A percentile compares a stretch with the other conserved stretches of the same genome.
phyloP scores from a whole-genome alignment of 495 filamentous ascomycete species.

The Neurospora sp. region DNA sequence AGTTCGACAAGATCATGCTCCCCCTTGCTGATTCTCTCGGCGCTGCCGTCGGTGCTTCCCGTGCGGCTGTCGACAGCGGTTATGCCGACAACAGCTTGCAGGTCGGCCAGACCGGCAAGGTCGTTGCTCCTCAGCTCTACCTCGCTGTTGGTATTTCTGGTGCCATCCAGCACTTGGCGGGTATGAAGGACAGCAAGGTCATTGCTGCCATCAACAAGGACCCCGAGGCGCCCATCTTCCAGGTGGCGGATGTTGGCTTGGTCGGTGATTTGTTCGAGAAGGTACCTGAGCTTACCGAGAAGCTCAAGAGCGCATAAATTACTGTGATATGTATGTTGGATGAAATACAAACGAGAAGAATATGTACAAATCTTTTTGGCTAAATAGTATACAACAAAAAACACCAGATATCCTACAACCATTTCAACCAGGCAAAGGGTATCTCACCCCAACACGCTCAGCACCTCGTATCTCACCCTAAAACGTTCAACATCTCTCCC shows the following conservation, averaged over 20 bases:
- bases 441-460: background rate
- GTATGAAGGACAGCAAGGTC: slow-evolving; percentile 99
- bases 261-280: slow-evolving; percentile 93
- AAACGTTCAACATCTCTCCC: slow-evolving; percentile 67
- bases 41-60: slow-evolving; percentile 86
- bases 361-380: background rate
- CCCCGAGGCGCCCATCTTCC: slow-evolving; percentile 92
- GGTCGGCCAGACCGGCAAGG: slow-evolving; percentile 97
- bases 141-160: slow-evolving; percentile 92
- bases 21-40: slow-evolving; percentile 86
- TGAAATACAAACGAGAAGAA: background rate
- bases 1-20: slow-evolving; percentile 85
- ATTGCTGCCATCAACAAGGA: slow-evolving; percentile 99
- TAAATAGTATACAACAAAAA: background rate
- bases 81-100: slow-evolving; percentile 99
- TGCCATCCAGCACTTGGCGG: slow-evolving; percentile 95
- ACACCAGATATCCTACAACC: background rate
- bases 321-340: background rate
- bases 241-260: slow-evolving; percentile 90
- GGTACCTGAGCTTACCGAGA: slow-evolving; percentile 93
- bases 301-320: slow-evolving; percentile 59
- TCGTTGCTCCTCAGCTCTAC: slow-evolving; percentile 92
- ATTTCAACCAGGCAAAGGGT: background rate
- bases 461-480: slow-evolving; percentile 27
- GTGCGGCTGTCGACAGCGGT: slow-evolving; percentile 92